Base-by-base conservation (phyloP, 1,284 basidiomycete species). In the Trametes hirsuta region DNA sequence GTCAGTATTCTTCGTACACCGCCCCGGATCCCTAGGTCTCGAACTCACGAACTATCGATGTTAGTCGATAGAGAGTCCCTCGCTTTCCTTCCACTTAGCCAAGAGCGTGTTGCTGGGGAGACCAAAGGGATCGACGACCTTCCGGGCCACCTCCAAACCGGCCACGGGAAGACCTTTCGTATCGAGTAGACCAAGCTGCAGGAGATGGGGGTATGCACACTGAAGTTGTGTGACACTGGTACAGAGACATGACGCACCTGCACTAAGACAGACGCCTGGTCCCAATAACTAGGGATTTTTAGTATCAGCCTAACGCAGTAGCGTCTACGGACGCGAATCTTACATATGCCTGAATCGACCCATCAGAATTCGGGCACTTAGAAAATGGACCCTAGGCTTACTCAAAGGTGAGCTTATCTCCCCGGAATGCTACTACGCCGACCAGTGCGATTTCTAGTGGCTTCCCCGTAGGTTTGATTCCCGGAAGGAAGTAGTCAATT, bases 401-500 rank as follows among this genome's bases (percentile, higher is more conserved):
- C 77, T 84, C 81, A 65, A 84, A 82, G 44, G 78, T 80, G 39
- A 83, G 67, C 62, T 81, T 79, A 66, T 84, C 81, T 8, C 83
- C 82, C 56, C 80, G 73, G 56, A 84, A 80, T 22, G 80, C 81
- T 18, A 83, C 75, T 12, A 84, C 74, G 8, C 80, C 80, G n/a
- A 82, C 80, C 61, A 84, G 70, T 0, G 82, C 80, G 3, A 83
- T 74, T 54, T 78, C 75, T 30, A 83, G 66, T 6, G 71, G 67
- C 59, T 76, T 80, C 24, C 77, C 77, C 0, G 79, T 83, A 21
- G 82, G 79, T 39, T 78, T 76, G 22, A 84, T 67, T 18, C 79
- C 80, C 3, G 79, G 81, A 14, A 81, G 68, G 58, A 84, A 77
- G 75, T 82, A 83, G 63, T 83, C 81, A 46, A 82, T 81, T 63